A percentile compares a stretch with the other conserved stretches of the same genome.
Conservation (phyloP, 2,329 filamentous ascomycete species). For the Cadophora luteo-olivacea region DNA sequence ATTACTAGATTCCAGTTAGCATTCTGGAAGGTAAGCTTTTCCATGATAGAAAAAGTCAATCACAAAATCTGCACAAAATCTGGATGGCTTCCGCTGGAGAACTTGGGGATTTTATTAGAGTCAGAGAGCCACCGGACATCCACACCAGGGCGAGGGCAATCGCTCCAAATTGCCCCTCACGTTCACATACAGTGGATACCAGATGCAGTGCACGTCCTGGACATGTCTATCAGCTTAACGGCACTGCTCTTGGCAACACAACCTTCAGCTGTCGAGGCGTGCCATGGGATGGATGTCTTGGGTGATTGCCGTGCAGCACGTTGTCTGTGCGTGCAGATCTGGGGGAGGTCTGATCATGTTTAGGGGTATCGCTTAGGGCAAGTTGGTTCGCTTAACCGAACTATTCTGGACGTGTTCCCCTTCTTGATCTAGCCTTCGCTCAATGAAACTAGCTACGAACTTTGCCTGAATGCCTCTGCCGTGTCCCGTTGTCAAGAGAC, state of each 20-base stretch:
- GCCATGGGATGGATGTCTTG: neutral
- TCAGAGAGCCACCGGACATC: too few relatives aligned
- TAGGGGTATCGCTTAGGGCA: neutral
- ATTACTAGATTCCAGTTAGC: too few relatives aligned
- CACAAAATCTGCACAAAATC: too few relatives aligned
- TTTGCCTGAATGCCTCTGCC: neutral
- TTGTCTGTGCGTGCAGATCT: constrained; percentile 9
- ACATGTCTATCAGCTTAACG: neutral
- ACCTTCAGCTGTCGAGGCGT: neutral
- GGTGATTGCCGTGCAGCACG: neutral
- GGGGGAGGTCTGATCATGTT: constrained; percentile 11
- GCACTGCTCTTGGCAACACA: neutral
- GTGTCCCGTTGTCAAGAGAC: constrained; percentile 2
- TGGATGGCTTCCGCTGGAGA: too few relatives aligned
- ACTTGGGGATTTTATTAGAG: too few relatives aligned
- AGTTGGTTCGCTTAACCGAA: constrained; percentile 1
- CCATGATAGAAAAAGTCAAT: too few relatives aligned
- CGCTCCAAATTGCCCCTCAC: neutral
- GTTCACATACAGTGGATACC: neutral
- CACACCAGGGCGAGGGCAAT: too few relatives aligned
- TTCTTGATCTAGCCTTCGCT: neutral
- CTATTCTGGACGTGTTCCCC: neutral
- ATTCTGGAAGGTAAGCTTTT: too few relatives aligned
- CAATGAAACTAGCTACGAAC: constrained; percentile 2
- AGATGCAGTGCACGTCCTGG: constrained; percentile 2